Evolutionary conservation across 306 rosid genomes (phyloP).

Genomic region (Vachellia collinsii): DNA sequence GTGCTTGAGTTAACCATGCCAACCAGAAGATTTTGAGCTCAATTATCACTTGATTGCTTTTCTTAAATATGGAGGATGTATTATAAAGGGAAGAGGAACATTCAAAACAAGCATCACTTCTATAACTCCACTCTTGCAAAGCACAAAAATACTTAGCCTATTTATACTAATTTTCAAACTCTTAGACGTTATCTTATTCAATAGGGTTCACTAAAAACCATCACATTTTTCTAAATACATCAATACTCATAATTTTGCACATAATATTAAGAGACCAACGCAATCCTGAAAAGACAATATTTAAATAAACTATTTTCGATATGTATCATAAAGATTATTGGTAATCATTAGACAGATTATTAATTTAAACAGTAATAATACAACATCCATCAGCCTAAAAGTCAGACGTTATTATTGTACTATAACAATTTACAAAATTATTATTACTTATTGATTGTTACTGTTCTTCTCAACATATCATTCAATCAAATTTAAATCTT

Average conservation of each 20-base stretch:
- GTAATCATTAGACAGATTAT: neutral
- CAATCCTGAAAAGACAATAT: neutral
- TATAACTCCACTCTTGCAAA: neutral
- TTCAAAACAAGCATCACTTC: neutral
- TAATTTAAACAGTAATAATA: neutral
- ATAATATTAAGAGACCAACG: neutral
- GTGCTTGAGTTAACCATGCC: slow-evolving; percentile 11
- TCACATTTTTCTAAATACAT: too few species aligned
- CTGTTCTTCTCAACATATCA: neutral
- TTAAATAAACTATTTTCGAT: too few species aligned
- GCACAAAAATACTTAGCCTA: neutral
- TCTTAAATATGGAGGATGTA: slow-evolving; percentile 8
- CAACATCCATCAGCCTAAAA: slow-evolving; percentile 20
- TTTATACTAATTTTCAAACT: too few species aligned
- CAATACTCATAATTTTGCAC: neutral
- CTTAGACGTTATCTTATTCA: too few species aligned
- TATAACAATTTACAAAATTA: neutral
- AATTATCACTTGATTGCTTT: neutral
- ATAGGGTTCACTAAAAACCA: too few species aligned
- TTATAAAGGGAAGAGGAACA: neutral
- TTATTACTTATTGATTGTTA: neutral
- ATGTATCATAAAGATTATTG: neutral
- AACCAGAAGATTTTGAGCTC: neutral
- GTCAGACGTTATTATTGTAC: neutral
- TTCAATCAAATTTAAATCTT: slow-evolving; percentile 15